phyloP scores from a whole-genome alignment of 192 early-diverging fungal species.

The Backusella circina region DNA sequence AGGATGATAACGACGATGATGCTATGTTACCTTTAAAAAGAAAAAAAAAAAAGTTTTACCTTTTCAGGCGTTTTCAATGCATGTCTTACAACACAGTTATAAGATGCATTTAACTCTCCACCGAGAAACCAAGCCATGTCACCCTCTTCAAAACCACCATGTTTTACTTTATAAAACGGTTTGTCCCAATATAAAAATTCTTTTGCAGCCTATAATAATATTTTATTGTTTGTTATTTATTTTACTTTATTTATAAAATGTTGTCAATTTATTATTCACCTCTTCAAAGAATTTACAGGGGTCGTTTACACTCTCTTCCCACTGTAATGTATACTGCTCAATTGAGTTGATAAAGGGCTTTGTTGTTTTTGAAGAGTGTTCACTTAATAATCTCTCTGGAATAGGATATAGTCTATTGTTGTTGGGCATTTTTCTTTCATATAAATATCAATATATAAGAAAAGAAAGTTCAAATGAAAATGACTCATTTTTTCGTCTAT shows the following conservation, averaged over 20 bases:
- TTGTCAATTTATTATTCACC: background rate
- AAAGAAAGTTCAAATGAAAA: background rate
- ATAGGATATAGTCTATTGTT: constrained; percentile 3
- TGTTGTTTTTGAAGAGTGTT: too few relatives aligned
- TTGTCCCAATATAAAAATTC: constrained; percentile 80
- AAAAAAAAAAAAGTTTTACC: constrained; percentile 31
- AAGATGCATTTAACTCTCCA: constrained; percentile 87
- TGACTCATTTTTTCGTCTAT: background rate
- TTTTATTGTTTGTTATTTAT: background rate
- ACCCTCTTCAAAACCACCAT: constrained; percentile 79
- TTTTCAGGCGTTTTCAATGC: constrained; percentile 73
- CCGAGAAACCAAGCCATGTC: constrained; percentile 93
- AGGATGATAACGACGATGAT: background rate
- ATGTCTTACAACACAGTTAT: constrained; percentile 96
- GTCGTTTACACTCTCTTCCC: constrained; percentile 73
- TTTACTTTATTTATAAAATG: background rate
- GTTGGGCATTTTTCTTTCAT: background rate
- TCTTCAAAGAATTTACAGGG: constrained; percentile 60
- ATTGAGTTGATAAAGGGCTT: constrained; percentile 69
- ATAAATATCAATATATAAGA: background rate
- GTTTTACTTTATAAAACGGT: constrained; percentile 68
- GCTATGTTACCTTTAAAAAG: background rate
- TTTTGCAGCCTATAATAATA: constrained; percentile 62
- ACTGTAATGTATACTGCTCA: constrained; percentile 76
- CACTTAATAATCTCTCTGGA: background rate